These are phyloP conservation scores for Glebionis coronaria DNA, from an alignment of 129 eudicot genomes.

Conservation along the genomic window DNA sequence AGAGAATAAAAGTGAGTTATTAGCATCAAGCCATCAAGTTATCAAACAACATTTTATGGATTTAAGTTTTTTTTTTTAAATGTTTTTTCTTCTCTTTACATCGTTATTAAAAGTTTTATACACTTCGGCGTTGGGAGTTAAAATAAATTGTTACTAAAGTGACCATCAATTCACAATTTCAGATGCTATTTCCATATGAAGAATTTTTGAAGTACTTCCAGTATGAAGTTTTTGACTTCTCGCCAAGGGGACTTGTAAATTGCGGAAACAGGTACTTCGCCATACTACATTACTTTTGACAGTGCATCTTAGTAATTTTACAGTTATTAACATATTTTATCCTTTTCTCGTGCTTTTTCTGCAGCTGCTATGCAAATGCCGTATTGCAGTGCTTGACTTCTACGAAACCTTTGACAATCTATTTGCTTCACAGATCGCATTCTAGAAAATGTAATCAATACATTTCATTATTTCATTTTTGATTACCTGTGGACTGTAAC, in stretches of 20 bases:
- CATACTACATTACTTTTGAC: neutral
- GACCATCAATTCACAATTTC: conserved; percentile 19
- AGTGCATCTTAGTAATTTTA: conserved; percentile 1
- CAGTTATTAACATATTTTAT: neutral
- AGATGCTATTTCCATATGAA: conserved; percentile 93
- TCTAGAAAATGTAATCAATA: conserved; percentile 57
- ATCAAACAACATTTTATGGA: neutral
- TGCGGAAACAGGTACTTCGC: conserved; percentile 80
- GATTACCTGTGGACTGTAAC: neutral
- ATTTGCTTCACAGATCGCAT: conserved; percentile 78
- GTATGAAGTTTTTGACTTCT: conserved; percentile 47
- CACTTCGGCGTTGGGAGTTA: too few relatives aligned
- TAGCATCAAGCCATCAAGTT: neutral
- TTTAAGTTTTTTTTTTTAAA: neutral
- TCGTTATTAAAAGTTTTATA: too few relatives aligned
- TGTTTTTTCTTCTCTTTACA: neutral
- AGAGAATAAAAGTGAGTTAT: conserved; percentile 59
- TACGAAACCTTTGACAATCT: conserved; percentile 84
- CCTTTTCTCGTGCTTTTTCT: conserved; percentile 11
- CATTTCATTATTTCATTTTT: conserved; percentile 11
- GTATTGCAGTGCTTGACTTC: conserved; percentile 86
- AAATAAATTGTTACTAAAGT: conserved; percentile 15
- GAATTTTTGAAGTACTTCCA: conserved; percentile 71
- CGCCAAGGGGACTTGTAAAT: conserved; percentile 92
- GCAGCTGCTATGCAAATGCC: conserved; percentile 97